These are phyloP conservation scores for Pittosporum tobira DNA, from an alignment of 129 eudicot genomes.

Conservation along the genomic window DNA sequence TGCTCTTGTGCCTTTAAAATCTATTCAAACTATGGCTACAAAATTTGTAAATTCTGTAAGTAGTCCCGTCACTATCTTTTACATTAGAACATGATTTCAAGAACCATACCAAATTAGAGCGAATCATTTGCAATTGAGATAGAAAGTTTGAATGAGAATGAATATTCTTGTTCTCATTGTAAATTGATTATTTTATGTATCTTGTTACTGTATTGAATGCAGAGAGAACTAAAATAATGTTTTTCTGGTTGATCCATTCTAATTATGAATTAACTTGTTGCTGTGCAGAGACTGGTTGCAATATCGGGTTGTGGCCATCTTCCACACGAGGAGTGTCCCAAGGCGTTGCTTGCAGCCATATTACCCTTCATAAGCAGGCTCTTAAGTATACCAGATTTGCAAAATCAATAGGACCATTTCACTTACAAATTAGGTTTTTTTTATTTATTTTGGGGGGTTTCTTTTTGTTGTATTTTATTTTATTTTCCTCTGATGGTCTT, in stretches of 20 bases:
- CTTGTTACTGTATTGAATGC: no score
- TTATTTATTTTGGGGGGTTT: slow-evolving; percentile 6
- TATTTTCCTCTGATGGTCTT: no score
- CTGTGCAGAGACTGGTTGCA: slow-evolving; percentile 84
- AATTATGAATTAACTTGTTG: neutral
- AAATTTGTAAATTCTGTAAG: slow-evolving; percentile 91
- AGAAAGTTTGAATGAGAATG: neutral
- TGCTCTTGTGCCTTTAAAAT: slow-evolving; percentile 64
- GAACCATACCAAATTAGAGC: neutral
- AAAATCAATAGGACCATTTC: slow-evolving; percentile 17
- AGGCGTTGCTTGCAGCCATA: slow-evolving; percentile 82
- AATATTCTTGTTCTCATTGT: neutral
- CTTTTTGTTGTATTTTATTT: no score
- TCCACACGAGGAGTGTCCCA: slow-evolving; percentile 98
- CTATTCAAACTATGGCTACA: slow-evolving; percentile 79
- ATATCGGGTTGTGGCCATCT: slow-evolving; percentile 98
- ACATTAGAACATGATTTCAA: neutral
- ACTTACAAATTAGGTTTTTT: slow-evolving; percentile 21
- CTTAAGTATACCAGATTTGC: slow-evolving; percentile 34
- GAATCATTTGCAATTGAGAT: neutral
- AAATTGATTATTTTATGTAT: no score
- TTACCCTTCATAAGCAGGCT: slow-evolving; percentile 69
- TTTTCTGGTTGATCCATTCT: no score
- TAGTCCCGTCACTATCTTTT: neutral
- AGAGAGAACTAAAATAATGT: neutral